Conservation (phyloP, 495 filamentous ascomycete genomes). For the Pyronema domesticum region DNA sequence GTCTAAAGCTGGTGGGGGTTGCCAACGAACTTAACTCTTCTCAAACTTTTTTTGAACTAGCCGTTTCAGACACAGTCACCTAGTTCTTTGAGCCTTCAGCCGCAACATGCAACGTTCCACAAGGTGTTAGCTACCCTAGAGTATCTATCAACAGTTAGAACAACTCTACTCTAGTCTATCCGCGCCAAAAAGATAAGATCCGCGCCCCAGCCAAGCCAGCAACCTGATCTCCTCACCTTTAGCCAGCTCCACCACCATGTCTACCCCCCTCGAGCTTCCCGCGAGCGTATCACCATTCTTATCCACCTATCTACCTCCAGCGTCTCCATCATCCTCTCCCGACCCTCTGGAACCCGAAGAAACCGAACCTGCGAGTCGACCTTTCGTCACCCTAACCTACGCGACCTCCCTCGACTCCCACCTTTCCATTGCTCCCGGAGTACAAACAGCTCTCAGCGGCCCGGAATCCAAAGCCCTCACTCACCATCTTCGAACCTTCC, state of each 20-base stretch:
- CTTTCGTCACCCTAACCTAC: slow-evolving; percentile 61
- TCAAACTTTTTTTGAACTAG: slow-evolving; percentile 1
- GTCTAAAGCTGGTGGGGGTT: not conserved
- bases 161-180: too few species aligned
- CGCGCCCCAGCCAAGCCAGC: too few species aligned
- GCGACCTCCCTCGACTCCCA: slow-evolving; percentile 76
- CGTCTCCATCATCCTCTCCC: not conserved
- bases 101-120: too few species aligned
- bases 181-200: too few species aligned
- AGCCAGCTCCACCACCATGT: not conserved
- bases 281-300: not conserved
- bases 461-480: slow-evolving; percentile 74
- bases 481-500: slow-evolving; percentile 63
- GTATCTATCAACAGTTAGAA: too few species aligned
- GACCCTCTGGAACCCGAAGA: not conserved
- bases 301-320: slow-evolving; percentile 3
- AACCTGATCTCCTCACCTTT: too few species aligned
- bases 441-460: slow-evolving; percentile 63
- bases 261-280: not conserved
- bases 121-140: too few species aligned
- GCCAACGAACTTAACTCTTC: not conserved
- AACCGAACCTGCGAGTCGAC: slow-evolving; percentile 7
- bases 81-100: not conserved
- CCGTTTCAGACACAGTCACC: not conserved
- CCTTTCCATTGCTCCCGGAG: slow-evolving; percentile 54